These are phyloP conservation scores for Talaromyces wortmannii DNA, from an alignment of 495 filamentous ascomycete species.

Conservation along the genomic window DNA sequence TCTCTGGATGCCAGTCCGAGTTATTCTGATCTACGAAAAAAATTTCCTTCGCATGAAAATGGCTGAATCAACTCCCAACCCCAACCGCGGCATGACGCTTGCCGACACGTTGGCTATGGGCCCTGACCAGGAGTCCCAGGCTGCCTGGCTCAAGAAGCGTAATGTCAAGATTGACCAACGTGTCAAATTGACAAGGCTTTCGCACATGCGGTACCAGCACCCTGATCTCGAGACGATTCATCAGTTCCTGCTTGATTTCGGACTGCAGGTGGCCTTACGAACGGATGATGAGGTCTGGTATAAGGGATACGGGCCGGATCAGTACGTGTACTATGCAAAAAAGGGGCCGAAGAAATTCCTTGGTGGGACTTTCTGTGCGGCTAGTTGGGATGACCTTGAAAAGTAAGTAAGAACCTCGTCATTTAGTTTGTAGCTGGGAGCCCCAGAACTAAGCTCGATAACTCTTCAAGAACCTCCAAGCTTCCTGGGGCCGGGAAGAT, in stretches of 20 bases:
- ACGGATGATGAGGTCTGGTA: conserved; percentile 46
- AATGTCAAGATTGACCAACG: conserved; percentile 25
- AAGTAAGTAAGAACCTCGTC: too few relatives aligned
- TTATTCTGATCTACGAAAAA: too few relatives aligned
- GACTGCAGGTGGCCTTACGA: conserved; percentile 38
- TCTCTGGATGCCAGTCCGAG: too few relatives aligned
- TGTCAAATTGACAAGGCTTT: conserved; percentile 30
- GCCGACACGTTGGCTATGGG: conserved; percentile 28
- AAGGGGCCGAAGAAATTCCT: conserved; percentile 46
- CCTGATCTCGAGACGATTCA: conserved; percentile 36
- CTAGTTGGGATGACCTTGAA: conserved; percentile 48
- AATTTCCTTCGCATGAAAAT: too few relatives aligned
- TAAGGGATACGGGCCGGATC: conserved; percentile 54
- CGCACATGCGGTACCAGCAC: conserved; percentile 46
- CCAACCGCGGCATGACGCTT: conserved; percentile 31
- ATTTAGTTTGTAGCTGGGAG: too few relatives aligned
- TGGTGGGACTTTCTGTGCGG: conserved; percentile 47
- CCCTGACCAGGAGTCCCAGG: conserved; percentile 16
- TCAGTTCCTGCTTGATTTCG: conserved; percentile 46
- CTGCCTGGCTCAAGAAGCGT: conserved; percentile 25
- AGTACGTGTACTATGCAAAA: conserved; percentile 45
- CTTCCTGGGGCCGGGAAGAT: conserved; percentile 2
- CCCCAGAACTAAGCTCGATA: too few relatives aligned
- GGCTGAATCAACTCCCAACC: not conserved
- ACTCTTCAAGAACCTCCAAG: not conserved